phyloP scores from a whole-genome alignment of 1,284 basidiomycete genomes.

The Neonothopanus nambi region DNA sequence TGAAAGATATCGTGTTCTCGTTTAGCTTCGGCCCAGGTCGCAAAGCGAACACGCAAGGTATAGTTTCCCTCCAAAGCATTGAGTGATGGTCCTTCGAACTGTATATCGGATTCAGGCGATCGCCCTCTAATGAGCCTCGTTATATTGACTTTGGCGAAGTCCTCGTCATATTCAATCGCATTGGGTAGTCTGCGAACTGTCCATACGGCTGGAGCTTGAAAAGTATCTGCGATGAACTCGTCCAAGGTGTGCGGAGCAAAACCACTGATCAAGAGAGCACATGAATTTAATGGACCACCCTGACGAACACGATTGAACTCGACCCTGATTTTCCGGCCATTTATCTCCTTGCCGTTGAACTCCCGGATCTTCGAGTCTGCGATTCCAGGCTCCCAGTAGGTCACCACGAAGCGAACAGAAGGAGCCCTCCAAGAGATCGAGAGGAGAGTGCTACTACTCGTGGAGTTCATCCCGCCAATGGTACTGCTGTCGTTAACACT shows the following conservation, averaged over 20 bases:
- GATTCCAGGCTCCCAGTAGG: slow-evolving; percentile 30
- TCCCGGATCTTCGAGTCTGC: slow-evolving; percentile 30
- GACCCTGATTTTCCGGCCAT: slow-evolving; percentile 43
- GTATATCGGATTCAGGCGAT: no score
- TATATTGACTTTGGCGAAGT: slow-evolving; percentile 3
- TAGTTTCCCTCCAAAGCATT: slow-evolving; percentile 15
- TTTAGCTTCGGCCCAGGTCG: slow-evolving; percentile 48
- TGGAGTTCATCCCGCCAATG: slow-evolving; percentile 39
- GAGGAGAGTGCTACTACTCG: slow-evolving; percentile 34
- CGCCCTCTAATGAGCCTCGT: no score
- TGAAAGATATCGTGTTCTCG: slow-evolving; percentile 33
- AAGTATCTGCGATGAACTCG: slow-evolving; percentile 21
- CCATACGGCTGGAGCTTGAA: slow-evolving; percentile 14
- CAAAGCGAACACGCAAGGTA: slow-evolving; percentile 42
- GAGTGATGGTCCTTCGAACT: no score
- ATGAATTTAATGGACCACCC: slow-evolving; percentile 18
- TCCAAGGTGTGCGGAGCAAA: slow-evolving; percentile 25
- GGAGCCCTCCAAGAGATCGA: slow-evolving; percentile 46
- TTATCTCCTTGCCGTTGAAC: slow-evolving; percentile 33
- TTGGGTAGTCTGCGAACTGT: slow-evolving; percentile 14
- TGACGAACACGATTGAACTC: slow-evolving; percentile 32
- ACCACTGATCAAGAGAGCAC: slow-evolving; percentile 37
- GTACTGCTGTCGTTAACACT: slow-evolving; percentile 32
- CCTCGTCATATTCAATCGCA: slow-evolving; percentile 15
- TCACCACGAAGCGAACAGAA: slow-evolving; percentile 37